A percentile compares a stretch with the other conserved stretches of the same genome.
Evolutionary conservation across 306 rosid species (phyloP).

Genomic region (Purshia tridentata): DNA sequence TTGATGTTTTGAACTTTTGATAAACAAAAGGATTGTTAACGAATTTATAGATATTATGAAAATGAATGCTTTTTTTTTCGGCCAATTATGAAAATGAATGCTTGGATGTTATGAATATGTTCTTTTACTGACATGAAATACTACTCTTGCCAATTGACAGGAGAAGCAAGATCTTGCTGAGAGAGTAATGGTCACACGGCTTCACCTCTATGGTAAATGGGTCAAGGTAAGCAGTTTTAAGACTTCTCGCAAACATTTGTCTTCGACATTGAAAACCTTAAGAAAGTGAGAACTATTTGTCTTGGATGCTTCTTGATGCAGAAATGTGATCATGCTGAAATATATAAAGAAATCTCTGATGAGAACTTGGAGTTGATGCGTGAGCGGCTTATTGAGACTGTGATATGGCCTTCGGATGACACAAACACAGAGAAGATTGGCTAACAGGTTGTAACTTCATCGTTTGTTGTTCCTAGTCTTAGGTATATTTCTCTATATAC

Average conservation of each 20-base stretch:
- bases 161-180: slow-evolving; percentile 92
- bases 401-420: slow-evolving; percentile 99
- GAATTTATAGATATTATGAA: not conserved
- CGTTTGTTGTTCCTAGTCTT: slow-evolving; percentile 31
- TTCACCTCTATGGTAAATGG: slow-evolving; percentile 93
- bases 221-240: slow-evolving; percentile 55
- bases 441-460: slow-evolving; percentile 29
- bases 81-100: not conserved
- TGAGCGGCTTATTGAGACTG: slow-evolving; percentile 86
- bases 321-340: slow-evolving; percentile 94
- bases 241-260: not conserved
- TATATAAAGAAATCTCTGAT: slow-evolving; percentile 77
- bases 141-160: slow-evolving; percentile 36
- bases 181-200: slow-evolving; percentile 95
- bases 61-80: too few relatives aligned
- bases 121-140: not conserved
- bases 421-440: slow-evolving; percentile 84
- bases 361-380: slow-evolving; percentile 92
- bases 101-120: not conserved
- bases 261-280: not conserved
- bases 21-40: not conserved
- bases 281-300: not conserved
- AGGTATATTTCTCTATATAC: slow-evolving; percentile 31
- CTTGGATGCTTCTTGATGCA: slow-evolving; percentile 30
- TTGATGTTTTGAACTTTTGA: not conserved